These are phyloP conservation scores for Cinchona pubescens DNA, from an alignment of 257 asterid genomes.

Conservation along the genomic window DNA sequence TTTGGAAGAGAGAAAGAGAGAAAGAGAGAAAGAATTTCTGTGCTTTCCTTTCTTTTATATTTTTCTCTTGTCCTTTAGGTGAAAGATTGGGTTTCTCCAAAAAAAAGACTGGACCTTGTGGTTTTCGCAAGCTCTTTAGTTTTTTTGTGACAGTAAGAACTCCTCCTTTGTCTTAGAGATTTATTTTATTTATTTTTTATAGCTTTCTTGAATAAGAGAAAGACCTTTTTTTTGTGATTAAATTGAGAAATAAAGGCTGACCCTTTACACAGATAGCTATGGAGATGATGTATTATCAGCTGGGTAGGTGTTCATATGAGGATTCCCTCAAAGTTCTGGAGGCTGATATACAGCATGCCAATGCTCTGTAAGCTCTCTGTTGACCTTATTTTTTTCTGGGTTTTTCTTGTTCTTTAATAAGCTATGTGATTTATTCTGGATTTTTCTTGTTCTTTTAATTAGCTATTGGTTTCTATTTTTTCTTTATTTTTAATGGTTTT, in stretches of 20 bases:
- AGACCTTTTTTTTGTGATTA: constrained; percentile 9
- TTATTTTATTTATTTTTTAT: no score
- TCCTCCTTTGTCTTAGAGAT: constrained; percentile 22
- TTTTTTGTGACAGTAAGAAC: constrained; percentile 19
- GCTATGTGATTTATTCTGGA: constrained; percentile 14
- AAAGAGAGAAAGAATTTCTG: background rate
- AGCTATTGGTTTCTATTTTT: background rate
- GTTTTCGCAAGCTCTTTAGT: constrained; percentile 30
- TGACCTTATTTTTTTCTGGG: constrained; percentile 10
- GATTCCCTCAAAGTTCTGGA: constrained; percentile 72
- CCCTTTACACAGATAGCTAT: constrained; percentile 17
- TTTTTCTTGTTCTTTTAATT: constrained; percentile 7
- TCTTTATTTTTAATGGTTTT: background rate
- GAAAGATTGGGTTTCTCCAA: constrained; percentile 22
- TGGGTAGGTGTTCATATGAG: constrained; percentile 55
- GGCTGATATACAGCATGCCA: constrained; percentile 79
- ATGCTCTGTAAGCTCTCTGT: constrained; percentile 59
- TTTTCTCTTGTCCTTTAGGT: constrained; percentile 13
- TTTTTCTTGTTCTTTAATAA: constrained; percentile 4
- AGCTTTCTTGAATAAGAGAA: constrained; percentile 21
- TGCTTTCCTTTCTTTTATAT: constrained; percentile 7
- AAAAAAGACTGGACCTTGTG: constrained; percentile 30
- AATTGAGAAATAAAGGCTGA: constrained; percentile 4
- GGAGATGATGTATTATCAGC: constrained; percentile 71
- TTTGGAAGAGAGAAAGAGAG: constrained; percentile 5